Conservation (phyloP, 352 stramenopile species). For the Pythium apleroticum region DNA sequence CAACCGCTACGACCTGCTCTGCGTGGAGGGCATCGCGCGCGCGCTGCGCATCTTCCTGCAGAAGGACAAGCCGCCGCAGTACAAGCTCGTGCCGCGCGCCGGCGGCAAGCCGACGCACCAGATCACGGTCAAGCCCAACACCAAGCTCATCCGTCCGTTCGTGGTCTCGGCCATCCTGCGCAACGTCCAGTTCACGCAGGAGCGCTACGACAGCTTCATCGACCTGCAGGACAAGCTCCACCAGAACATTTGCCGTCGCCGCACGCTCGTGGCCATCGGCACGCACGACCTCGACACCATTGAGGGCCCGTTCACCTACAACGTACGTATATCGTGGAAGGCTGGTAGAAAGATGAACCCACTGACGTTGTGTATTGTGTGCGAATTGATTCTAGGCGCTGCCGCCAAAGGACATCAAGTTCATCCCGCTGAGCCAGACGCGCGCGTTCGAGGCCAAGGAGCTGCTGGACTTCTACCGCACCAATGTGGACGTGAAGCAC, state of each 20-base stretch:
- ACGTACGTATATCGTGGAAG: constrained; percentile 38
- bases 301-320: constrained; percentile 92
- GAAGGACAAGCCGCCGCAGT: constrained; percentile 91
- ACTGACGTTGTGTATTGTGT: constrained; percentile 1
- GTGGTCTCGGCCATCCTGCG: constrained; percentile 97
- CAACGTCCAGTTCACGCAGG: constrained; percentile 94
- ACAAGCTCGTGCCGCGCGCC: constrained; percentile 60
- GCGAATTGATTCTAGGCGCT: constrained; percentile 66
- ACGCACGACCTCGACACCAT: constrained; percentile 99
- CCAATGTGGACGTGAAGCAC: constrained; percentile 95
- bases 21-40: constrained; percentile 97
- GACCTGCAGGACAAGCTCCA: constrained; percentile 99
- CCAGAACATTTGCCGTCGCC: constrained; percentile 98
- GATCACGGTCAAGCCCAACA: constrained; percentile 86
- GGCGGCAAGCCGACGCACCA: constrained; percentile 61
- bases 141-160: constrained; percentile 94
- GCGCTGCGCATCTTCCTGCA: constrained; percentile 97
- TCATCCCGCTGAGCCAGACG: constrained; percentile 94
- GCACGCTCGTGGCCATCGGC: constrained; percentile 99
- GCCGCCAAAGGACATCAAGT: constrained; percentile 93
- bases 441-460: constrained; percentile 93
- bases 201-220: constrained; percentile 99
- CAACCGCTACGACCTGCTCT: constrained; percentile 99
- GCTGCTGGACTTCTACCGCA: constrained; percentile 96
- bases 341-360: background rate